A percentile compares a stretch with the other conserved stretches of the same genome.
Evolutionary conservation across 176 grass and related monocot genomes (phyloP).

Genomic region (Bolboschoenus planiculmis): DNA sequence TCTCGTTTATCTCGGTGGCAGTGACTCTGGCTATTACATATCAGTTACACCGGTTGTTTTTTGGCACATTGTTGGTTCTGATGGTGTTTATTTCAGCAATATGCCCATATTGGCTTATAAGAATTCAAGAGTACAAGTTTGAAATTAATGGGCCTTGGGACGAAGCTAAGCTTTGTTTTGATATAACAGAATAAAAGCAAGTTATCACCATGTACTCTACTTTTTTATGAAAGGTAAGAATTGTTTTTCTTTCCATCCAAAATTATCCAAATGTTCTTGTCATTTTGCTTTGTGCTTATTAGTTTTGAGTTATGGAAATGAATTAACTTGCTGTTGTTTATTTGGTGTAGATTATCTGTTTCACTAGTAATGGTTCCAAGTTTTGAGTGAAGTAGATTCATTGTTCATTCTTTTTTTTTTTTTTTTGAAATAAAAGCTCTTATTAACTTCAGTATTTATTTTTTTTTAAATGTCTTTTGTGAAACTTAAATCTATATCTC

Average conservation of each 20-base stretch:
- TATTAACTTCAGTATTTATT: no score
- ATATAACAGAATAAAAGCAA: slow-evolving; percentile 55
- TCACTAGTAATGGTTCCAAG: not conserved
- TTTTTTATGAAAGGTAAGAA: not conserved
- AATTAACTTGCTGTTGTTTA: not conserved
- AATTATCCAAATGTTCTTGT: not conserved
- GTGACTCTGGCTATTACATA: slow-evolving; percentile 51
- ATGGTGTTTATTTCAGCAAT: slow-evolving; percentile 75
- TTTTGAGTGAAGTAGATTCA: not conserved
- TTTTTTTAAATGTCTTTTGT: no score
- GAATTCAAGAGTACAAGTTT: slow-evolving; percentile 97
- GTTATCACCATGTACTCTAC: not conserved
- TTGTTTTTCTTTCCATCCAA: slow-evolving; percentile 16
- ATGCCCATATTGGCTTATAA: slow-evolving; percentile 85
- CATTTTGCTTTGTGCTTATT: not conserved
- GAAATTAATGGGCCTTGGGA: slow-evolving; percentile 98
- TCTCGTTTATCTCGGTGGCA: slow-evolving; percentile 54
- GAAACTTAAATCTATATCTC: no score
- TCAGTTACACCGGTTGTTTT: slow-evolving; percentile 67
- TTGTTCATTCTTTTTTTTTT: not conserved
- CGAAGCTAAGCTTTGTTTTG: slow-evolving; percentile 97
- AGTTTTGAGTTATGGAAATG: slow-evolving; percentile 7
- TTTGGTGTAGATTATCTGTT: not conserved
- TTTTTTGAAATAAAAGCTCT: no score
- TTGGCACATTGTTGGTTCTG: slow-evolving; percentile 44